These are phyloP conservation scores for Mycena vitilis DNA, from an alignment of 768 basidiomycete species.

Conservation along the genomic window DNA sequence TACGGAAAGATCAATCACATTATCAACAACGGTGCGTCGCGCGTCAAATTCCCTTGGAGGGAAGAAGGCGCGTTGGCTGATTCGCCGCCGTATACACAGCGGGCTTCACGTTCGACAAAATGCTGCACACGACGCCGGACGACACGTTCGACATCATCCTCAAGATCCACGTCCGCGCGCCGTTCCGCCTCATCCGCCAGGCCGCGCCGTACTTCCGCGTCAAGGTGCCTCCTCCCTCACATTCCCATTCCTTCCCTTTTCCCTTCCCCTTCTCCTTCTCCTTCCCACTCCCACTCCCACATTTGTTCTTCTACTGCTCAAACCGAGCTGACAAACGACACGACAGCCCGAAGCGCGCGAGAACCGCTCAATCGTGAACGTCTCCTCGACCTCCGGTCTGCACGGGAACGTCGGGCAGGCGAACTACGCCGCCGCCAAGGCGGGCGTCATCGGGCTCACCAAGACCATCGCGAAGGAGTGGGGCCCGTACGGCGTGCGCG, in stretches of 20 bases:
- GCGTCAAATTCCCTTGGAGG: background rate
- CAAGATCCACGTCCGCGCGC: constrained; percentile 87
- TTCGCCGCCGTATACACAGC: constrained; percentile 47
- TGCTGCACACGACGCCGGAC: constrained; percentile 89
- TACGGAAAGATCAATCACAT: constrained; percentile 91
- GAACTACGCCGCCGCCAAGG: constrained; percentile 85
- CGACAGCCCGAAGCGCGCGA: constrained; percentile 64
- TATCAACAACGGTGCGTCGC: constrained; percentile 76
- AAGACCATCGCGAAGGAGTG: constrained; percentile 92
- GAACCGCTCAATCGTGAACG: constrained; percentile 83
- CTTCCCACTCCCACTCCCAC: too few relatives aligned
- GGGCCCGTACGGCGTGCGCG: constrained; percentile 85
- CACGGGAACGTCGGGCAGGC: constrained; percentile 90
- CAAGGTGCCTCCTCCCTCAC: constrained; percentile 70
- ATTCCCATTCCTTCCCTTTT: too few relatives aligned
- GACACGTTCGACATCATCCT: constrained; percentile 85
- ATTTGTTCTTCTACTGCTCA: background rate
- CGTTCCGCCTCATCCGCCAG: constrained; percentile 85
- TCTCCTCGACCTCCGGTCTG: constrained; percentile 84
- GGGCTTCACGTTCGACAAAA: constrained; percentile 86
- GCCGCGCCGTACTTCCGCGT: constrained; percentile 88
- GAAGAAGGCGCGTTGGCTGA: background rate
- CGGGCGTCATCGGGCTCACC: constrained; percentile 82
- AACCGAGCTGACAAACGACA: background rate
- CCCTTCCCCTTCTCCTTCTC: too few relatives aligned